Base-by-base conservation (phyloP, 2,329 filamentous ascomycete species). In the Laburnicola sp. region DNA sequence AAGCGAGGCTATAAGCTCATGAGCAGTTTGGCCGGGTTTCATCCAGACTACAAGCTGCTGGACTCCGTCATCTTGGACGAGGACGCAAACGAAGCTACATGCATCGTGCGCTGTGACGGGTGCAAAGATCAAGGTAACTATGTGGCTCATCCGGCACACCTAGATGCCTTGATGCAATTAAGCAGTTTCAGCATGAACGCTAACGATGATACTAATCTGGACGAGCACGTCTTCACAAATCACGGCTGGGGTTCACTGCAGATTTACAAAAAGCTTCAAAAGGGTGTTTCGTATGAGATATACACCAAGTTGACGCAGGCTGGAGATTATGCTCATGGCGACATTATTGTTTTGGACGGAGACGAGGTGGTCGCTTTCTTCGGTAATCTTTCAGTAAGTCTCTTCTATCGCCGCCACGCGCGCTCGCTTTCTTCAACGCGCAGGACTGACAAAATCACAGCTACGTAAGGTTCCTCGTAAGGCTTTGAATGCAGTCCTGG, bases 161-260 rank as follows among this genome's bases (percentile, higher is more conserved):
- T 84, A 49, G 82, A 84, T 61, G 79, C 78, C 53, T 73, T 82
- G 54, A 78, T 76, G 51, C 82, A 84, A 64, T 74, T 83, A 54
- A 80, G 80, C 38, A 82, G 82, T n/a, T 84, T 84, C 68, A 82
- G 83, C 45, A 80, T 83, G 72, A 84, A 84, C 53, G 81, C 80
- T 16, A 82, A 78, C 36, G 81, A 83, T 55, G 72, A 81, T 4
- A 75, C 82, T 25, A 81, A 84, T 60, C 82, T 81, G 0, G 80
- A 81, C 60, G 79, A 81, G 57, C 78, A 80, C 45, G 81, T 84
- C 51, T 84, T 82, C 66, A 81, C 85, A 55, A 84, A 82, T 28
- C 82, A 85, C 60, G 82, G 82, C 34, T 85, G 82, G 82, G 77
- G 78, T 43, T 80, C 78, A 2, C 80, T 86, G 75, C 81, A 80